Evolutionary conservation across 2,329 filamentous ascomycete species (phyloP), one percentile per base, ranked within the genome.

Genomic region (Sporothrix humicola): DNA sequence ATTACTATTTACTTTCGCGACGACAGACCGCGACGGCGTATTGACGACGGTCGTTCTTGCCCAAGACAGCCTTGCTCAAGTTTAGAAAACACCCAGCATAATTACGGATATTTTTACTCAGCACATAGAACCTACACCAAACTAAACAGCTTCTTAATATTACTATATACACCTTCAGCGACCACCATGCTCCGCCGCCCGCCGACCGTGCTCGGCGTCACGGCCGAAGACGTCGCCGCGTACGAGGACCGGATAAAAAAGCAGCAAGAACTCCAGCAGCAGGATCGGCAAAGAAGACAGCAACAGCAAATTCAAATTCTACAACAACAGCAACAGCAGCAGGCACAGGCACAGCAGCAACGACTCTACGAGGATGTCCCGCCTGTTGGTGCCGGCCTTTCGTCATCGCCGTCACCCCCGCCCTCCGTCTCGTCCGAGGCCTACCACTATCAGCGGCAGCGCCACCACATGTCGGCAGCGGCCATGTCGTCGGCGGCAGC

Each of bases 171-270:
- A 42, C 9, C 17, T 9, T 5, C 17, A 12, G 5, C 31, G 31
- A 37, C 31, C 31, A 74, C 52, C 26, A 81, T 83, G 81, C 79
- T 82, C n/a, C 81, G 81, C 72, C 79, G 91, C 63, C 87, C 89
- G 17, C 87, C 91, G 12, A 94, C 92, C 65, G 87, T 88, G 15
- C 88, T 94, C 75, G 84, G 87, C 72, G 87, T 93, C 76, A 93
- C 91, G 2, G 85, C 89, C 66, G 90, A 92, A 79, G 92, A 94
- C 80, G 85, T 93, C 54, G 89, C 90, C 54, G 84, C 87, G 72
- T 93, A 92, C 82, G 91, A 93, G 79, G 90, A 91, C 80, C 85
- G 89, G 75, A 83, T 83, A 31, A 78, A 79, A 37, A 70, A 65
- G 70, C 71, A 70, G 31, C 73, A 75, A 4, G 74, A 76, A 65